Conservation (phyloP, 306 rosid species). For the Vicia faba region DNA sequence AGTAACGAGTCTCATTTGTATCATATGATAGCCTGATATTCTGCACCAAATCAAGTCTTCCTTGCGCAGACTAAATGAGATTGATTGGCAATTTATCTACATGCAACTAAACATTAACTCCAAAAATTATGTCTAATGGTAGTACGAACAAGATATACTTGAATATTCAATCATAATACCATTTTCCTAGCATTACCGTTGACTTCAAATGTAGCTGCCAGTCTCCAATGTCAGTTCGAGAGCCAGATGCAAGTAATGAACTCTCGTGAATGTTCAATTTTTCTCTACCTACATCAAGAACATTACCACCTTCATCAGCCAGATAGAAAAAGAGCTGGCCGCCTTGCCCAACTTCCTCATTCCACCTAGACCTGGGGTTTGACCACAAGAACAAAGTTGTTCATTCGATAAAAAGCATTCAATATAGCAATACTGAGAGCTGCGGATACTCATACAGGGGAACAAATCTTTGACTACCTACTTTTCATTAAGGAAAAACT, state of each 20-base stretch:
- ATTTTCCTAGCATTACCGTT: conserved; percentile 56
- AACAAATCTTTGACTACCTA: conserved; percentile 6
- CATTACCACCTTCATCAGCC: conserved; percentile 84
- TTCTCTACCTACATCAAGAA: conserved; percentile 57
- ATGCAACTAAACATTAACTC: conserved; percentile 23
- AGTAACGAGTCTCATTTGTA: not conserved
- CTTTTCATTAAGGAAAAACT: conserved; percentile 22
- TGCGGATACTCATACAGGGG: conserved; percentile 7
- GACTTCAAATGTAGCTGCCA: conserved; percentile 97
- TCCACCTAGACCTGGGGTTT: conserved; percentile 58
- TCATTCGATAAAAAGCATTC: conserved; percentile 4
- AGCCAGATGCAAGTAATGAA: conserved; percentile 78
- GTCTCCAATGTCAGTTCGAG: conserved; percentile 74
- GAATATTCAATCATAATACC: conserved; percentile 20
- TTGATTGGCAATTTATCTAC: not conserved
- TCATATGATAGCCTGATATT: not conserved
- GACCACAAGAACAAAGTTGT: conserved; percentile 37
- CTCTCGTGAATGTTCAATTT: conserved; percentile 47
- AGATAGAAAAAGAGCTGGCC: conserved; percentile 86
- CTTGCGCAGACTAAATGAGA: not conserved
- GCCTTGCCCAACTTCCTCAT: conserved; percentile 48
- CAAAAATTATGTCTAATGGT: conserved; percentile 7
- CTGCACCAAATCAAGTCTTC: not conserved
- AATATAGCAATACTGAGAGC: conserved; percentile 12
- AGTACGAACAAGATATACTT: not conserved